Percentiles rank a stretch among this genome's conserved stretches.
These are phyloP conservation scores for Sicyos edulis DNA, from an alignment of 306 rosid genomes.

Conservation along the genomic window DNA sequence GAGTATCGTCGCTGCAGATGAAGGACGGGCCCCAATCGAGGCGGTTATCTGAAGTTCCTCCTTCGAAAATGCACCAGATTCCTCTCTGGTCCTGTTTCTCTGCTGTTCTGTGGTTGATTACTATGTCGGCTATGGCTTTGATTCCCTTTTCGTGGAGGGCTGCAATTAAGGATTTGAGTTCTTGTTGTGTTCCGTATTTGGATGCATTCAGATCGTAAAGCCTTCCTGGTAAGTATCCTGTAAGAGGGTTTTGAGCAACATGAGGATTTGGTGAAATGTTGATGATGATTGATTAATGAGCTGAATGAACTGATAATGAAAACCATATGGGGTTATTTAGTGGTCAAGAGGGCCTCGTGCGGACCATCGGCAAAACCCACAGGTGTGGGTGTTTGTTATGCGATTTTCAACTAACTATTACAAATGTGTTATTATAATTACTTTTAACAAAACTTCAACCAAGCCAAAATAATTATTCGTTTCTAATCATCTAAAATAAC, in stretches of 20 bases:
- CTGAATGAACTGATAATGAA: neutral
- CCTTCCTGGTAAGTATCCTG: conserved; percentile 80
- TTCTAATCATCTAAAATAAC: too few relatives aligned
- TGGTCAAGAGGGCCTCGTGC: too few relatives aligned
- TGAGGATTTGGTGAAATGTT: neutral
- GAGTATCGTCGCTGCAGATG: conserved; percentile 62
- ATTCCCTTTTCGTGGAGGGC: conserved; percentile 44
- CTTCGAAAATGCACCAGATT: conserved; percentile 64
- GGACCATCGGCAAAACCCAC: too few relatives aligned
- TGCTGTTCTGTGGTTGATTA: conserved; percentile 82
- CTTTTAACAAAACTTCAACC: too few relatives aligned
- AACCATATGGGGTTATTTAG: too few relatives aligned
- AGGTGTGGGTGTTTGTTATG: too few relatives aligned
- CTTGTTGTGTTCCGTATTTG: conserved; percentile 48
- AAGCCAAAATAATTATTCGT: too few relatives aligned
- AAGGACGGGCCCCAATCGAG: conserved; percentile 74
- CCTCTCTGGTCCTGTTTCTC: conserved; percentile 59
- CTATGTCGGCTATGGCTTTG: conserved; percentile 62
- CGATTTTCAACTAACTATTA: too few relatives aligned
- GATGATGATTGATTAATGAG: neutral
- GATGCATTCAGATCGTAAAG: conserved; percentile 80
- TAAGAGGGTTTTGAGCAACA: neutral
- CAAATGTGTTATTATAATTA: too few relatives aligned
- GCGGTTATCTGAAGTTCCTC: conserved; percentile 55
- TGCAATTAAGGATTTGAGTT: conserved; percentile 45